Evolutionary conservation across 73 alveolate genomes (phyloP).

Genomic region (Paramecium sexaurelia): DNA sequence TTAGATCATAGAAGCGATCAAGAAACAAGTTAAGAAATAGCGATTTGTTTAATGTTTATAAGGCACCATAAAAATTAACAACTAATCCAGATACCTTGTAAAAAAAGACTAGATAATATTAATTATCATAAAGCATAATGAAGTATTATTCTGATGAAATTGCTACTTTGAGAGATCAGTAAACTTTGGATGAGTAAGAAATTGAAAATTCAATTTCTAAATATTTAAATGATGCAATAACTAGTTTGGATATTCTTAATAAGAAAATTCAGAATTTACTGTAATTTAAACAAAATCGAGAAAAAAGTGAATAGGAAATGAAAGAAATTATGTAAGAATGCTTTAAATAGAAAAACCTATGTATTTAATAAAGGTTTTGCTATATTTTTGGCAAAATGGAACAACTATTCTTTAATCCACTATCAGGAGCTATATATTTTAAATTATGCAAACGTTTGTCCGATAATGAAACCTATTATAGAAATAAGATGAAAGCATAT

Average conservation of each 20-base stretch:
- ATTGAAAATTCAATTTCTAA: neutral
- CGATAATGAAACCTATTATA: neutral
- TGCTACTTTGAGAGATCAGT: neutral
- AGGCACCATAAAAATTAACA: slow-evolving; percentile 18
- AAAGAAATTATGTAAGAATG: neutral
- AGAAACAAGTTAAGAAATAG: neutral
- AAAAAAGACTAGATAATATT: neutral
- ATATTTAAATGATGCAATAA: neutral
- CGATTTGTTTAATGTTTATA: slow-evolving; percentile 11
- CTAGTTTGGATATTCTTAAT: neutral
- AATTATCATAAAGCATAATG: neutral
- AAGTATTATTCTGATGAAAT: neutral
- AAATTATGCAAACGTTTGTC: slow-evolving; percentile 42
- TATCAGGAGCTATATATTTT: slow-evolving; percentile 9
- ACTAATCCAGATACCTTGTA: neutral
- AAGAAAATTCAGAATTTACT: neutral
- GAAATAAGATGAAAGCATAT: slow-evolving; percentile 34
- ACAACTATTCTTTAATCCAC: slow-evolving; percentile 7
- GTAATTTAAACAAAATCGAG: neutral
- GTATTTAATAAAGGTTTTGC: slow-evolving; percentile 16
- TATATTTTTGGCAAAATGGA: slow-evolving; percentile 46
- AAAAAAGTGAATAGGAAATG: slow-evolving; percentile 1
- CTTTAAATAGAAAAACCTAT: neutral
- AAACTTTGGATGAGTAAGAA: neutral
- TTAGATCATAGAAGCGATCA: neutral